Base-by-base conservation (phyloP, 306 rosid species). In the Prunus davidiana region DNA sequence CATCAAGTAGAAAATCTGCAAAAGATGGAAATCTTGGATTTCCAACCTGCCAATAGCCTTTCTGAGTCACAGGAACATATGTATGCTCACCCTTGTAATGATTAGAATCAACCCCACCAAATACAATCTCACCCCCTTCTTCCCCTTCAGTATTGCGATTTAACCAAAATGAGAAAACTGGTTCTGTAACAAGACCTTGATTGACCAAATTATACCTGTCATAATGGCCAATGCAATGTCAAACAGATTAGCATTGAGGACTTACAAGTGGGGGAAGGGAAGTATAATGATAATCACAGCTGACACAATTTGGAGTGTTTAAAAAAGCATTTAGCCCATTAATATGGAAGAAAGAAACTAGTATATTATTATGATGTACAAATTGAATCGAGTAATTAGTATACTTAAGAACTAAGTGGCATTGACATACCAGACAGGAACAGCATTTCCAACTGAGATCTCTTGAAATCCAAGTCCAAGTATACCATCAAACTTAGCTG, bases 1-100 rank as follows among this genome's bases (percentile, higher is more conserved):
- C 34, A 54, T 47, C 60, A 16, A 45, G 13, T 12, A 5, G 49
- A 41, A 61, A n/a, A n/a, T 13, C 25, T 28, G 13, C 43, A 28
- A 71, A 32, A 22, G 41, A 46, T 4, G 51, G 43, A 7, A 20
- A 41, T 62, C 52, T 60, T 60, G 27, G 20, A 43, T 69, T 50
- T 20, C 75, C 27, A 73, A 90, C 96, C 96, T 93, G 94, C 98
- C 96, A 93, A 72, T 93, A 93, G 65, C 94, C 95, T 64, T 89
- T 82, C 18, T 80, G 74, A 7, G 95, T 83, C 79, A 93, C 85
- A 6, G 98, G 98, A 70, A 86, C 96, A 89, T 86, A 93, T 52
- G 96, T 89, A 67, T 93, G 98, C 62, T 89, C 87, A 67, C 98
- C 96, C 82, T 73, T 84, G 76, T 74, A 85, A 84, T 88, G 98